Conservation (phyloP, 2,329 filamentous ascomycete genomes). For the Calonectria pseudoturangicola region DNA sequence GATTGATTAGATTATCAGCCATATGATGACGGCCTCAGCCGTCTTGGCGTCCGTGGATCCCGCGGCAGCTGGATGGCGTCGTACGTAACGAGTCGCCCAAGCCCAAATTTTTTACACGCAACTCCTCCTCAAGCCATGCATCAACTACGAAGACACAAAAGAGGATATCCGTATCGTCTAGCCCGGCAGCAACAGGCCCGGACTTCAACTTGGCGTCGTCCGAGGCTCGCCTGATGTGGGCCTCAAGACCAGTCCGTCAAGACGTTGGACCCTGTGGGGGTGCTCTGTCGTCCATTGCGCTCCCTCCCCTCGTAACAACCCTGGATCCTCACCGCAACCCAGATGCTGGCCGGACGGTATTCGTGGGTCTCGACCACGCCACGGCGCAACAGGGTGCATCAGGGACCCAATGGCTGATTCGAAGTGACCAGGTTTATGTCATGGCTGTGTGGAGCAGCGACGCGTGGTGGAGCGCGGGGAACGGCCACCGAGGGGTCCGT, state of each 20-base stretch:
- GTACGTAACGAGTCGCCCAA: neutral
- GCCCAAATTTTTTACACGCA: neutral
- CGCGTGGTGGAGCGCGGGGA: neutral
- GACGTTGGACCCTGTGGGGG: neutral
- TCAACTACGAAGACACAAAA: neutral
- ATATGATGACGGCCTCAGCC: neutral
- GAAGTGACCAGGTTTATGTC: neutral
- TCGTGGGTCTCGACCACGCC: slow-evolving; percentile 5
- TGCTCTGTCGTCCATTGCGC: neutral
- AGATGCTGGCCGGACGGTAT: neutral
- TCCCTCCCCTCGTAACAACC: neutral
- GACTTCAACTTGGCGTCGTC: neutral
- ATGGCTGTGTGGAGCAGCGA: neutral
- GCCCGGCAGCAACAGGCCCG: neutral
- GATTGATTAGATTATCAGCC: slow-evolving; percentile 13
- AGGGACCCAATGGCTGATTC: slow-evolving; percentile 14
- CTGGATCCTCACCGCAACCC: slow-evolving; percentile 9
- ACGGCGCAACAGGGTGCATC: slow-evolving; percentile 1
- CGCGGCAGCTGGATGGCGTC: neutral
- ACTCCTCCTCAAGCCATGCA: neutral
- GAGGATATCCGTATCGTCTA: neutral
- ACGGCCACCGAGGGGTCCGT: neutral
- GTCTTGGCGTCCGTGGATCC: neutral
- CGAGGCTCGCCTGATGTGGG: slow-evolving; percentile 12
- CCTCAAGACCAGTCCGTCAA: neutral